Base-by-base conservation (phyloP, 1,284 basidiomycete genomes). In the Volvariella surrecta region DNA sequence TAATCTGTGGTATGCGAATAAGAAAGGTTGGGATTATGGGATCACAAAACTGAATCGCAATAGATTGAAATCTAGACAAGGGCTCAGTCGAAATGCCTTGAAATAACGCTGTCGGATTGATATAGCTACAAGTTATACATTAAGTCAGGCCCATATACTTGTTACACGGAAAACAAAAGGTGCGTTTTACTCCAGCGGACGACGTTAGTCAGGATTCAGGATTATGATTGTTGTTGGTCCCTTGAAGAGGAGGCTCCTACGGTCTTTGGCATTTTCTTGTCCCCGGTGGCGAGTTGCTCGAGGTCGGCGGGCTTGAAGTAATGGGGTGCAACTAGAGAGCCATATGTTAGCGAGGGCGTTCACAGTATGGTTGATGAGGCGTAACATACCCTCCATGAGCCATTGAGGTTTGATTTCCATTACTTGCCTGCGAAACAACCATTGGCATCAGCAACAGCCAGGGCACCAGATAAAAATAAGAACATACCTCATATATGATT, bases 381-480 rank as follows among this genome's bases (percentile, higher is more conserved):
- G 24, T 4, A 3, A 67, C 78, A 50, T 45, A 84, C 89, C 87
- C 74, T 98, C 93, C 41, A 96, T 62, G 38, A 99, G 62, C 95
- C 95, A 98, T 34, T 79, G 64, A 1, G 93, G 87, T 58, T 96
- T 94, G 59, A 99, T 97, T 56, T 96, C 92, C 92, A 98, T 98
- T 34, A 93, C 77, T 74, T 97, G 93, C 45, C 91, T 82, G 66
- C 17, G 67, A 54, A 19, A 15, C 17, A 37, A 35, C 34, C 34
- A 6, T 7, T 35, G 24, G 9, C 7, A 38, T 18, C 15, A 46
- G 10, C 42, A 37, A 30, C 15, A 35, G n/a, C 18, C 34, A 35
- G 18, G 34, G 30, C 15, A 31, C 9, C 9, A 18, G 30, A 31
- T 34, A 11, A 19, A 15, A 18, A 24, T 24, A 44, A 31, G 34